Base-by-base conservation (phyloP, 495 filamentous ascomycete genomes). In the Trichodelitschia bisporula region DNA sequence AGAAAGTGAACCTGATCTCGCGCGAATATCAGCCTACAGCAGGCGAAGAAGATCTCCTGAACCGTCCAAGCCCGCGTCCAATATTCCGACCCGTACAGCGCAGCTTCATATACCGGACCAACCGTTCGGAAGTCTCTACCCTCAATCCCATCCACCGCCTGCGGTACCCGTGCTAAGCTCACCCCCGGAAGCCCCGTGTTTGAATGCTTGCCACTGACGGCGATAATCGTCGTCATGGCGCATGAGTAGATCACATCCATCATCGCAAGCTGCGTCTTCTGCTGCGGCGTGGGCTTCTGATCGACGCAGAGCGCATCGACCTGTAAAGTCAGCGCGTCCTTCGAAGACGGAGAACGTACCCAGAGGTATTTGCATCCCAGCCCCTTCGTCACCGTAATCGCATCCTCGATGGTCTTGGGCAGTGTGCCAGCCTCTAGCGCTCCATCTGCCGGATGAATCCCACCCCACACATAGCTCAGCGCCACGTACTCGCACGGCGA, bases 381-480 rank as follows among this genome's bases (percentile, higher is more conserved):
- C 15, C 6, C 15, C 9, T 16, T 29, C 27, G 27, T 15, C 27
- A 29, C 9, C n/a, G n/a, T n/a, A 9, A 29, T 9, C 9, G 27
- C 16, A 9, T 16, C 15, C 27, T 9, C 9, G 6, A 29, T 9
- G 6, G 9, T 8, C 8, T 15, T 24, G 8, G 21, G 8, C 8
- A 24, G 12, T 12, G 8, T 8, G 21, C 12, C 8, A 24, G 8
- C 12, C 8, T 24, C 21, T 8, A 24, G 21, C 12, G 21, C 8
- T 8, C 21, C 21, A n/a, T n/a, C n/a, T n/a, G n/a, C n/a, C 8
- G 21, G 21, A 8, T 24, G 8, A 8, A 12, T 12, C 9, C 9
- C 27, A 15, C 27, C 27, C 27, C 27, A 29, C 14, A 29, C 27
- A 29, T 29, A 29, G 15, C 9, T 9, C 8, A 29, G 27, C 9